Evolutionary conservation across 2,329 filamentous ascomycete species (phyloP), one percentile per base, ranked within the genome.

Genomic region (Fusarium compactum): DNA sequence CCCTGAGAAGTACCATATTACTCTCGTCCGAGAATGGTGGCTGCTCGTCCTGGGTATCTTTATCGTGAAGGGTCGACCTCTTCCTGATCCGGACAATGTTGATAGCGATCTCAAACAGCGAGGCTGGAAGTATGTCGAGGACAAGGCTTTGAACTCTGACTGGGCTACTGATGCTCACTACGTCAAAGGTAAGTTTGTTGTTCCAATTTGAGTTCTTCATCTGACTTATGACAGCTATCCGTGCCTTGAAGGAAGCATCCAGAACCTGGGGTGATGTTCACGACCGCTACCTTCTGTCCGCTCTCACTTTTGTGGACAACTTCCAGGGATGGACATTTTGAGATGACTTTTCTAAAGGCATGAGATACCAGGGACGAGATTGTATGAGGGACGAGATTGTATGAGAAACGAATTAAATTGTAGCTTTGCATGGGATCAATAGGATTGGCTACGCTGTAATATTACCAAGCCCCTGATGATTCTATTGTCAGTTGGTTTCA

Each of bases 11-110:
- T 91, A 90, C 74, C 95, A 97, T 72, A 79, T 94, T 47, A 83
- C 83, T 24, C 82, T 99, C 7, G 85, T 98, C 11, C 86, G 92
- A 41, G 90, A 97, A 78, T 98, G 96, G 94, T 97, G 94, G 92
- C 82, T 99, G 8, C 87, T 97, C 44, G 89, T 91, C 1, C 79
- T 98, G 44, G 87, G 90, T 0, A 87, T 95, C 14, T 98, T 96
- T 77, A 88, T 97, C 56, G 82, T 90, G 4, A 91, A 93, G 75
- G 82, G 91, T 27, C 86, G 95, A 22, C 96, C 95, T 1, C 82
- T 85, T 62, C 89, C 97, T 60, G 86, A 92, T 58, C 82, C 88
- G n/a, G 87, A 91, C 60, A 85, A 86, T 29, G 85, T 96, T 61
- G 83, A 85, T 8, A 66, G 70, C 12, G 88, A 93, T 46, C 74